A percentile compares a stretch with the other conserved stretches of the same genome.
Evolutionary conservation across 129 eudicot genomes (phyloP).

Genomic region (Lactuca saligna): DNA sequence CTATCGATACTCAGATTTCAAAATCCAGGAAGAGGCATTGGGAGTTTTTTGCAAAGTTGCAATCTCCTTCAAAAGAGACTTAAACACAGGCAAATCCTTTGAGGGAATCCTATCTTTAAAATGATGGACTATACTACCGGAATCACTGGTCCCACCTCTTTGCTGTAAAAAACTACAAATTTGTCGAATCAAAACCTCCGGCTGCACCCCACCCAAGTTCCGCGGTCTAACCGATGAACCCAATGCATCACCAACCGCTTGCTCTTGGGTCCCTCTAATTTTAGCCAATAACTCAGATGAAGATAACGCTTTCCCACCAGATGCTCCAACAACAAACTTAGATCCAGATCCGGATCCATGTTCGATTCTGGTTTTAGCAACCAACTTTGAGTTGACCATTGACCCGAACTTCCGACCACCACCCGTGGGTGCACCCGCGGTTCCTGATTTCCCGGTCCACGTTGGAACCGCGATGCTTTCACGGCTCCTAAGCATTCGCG

Average conservation of each 20-base stretch:
- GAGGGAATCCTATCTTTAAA: conserved; percentile 78
- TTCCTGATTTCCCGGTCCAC: conserved; percentile 92
- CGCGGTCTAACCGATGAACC: conserved; percentile 35
- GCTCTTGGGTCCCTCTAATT: conserved; percentile 67
- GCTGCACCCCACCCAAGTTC: conserved; percentile 57
- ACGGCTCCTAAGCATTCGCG: conserved; percentile 74
- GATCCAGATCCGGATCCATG: conserved; percentile 29
- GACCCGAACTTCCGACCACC: conserved; percentile 77
- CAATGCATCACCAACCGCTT: conserved; percentile 75
- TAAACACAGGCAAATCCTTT: conserved; percentile 78
- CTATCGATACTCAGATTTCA: conserved; percentile 70
- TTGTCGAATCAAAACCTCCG: conserved; percentile 83
- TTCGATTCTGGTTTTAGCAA: conserved; percentile 30
- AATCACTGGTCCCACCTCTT: conserved; percentile 70
- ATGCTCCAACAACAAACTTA: conserved; percentile 61
- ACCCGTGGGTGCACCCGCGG: conserved; percentile 78
- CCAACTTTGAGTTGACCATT: conserved; percentile 56
- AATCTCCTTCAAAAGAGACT: conserved; percentile 85
- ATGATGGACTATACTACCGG: conserved; percentile 69
- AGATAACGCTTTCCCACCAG: conserved; percentile 73
- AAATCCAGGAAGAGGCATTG: conserved; percentile 70
- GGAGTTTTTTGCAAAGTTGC: conserved; percentile 65
- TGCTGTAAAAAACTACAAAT: conserved; percentile 81
- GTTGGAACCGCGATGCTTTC: conserved; percentile 83
- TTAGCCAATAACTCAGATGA: conserved; percentile 77